These are phyloP conservation scores for Tetrahymena thermophila DNA, from an alignment of 73 alveolate genomes.

Conservation along the genomic window DNA sequence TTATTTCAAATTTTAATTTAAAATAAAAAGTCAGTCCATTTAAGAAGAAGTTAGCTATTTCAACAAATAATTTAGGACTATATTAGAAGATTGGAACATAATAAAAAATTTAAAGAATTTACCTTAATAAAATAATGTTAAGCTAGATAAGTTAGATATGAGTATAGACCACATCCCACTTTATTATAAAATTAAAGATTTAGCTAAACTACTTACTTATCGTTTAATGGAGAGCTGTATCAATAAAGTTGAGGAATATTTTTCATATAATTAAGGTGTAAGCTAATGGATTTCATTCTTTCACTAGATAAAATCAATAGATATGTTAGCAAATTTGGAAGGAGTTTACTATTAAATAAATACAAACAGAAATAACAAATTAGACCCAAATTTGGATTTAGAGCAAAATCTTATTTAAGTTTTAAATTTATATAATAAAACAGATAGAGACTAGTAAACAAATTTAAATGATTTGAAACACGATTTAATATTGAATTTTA, in stretches of 20 bases:
- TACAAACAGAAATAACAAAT: not conserved
- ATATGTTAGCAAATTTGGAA: not conserved
- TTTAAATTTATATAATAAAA: not conserved
- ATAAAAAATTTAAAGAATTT: not conserved
- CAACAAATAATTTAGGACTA: not conserved
- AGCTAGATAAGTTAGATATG: not conserved
- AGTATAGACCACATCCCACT: not conserved
- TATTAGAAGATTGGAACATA: not conserved
- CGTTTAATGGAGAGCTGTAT: not conserved
- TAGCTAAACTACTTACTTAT: not conserved
- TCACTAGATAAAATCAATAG: not conserved
- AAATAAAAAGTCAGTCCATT: not conserved
- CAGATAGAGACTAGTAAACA: not conserved
- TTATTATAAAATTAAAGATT: not conserved
- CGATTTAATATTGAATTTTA: no score
- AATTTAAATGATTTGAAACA: no score
- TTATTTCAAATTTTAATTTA: not conserved
- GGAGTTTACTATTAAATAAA: not conserved
- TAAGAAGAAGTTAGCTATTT: not conserved
- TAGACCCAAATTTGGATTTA: not conserved
- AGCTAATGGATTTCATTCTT: not conserved
- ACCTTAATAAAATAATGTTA: not conserved
- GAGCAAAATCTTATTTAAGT: not conserved
- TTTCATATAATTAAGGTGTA: not conserved
- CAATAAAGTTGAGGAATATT: not conserved